Evolutionary conservation across 192 early-diverging fungal genomes (phyloP).

Genomic region (Polychytrium aggregatum): DNA sequence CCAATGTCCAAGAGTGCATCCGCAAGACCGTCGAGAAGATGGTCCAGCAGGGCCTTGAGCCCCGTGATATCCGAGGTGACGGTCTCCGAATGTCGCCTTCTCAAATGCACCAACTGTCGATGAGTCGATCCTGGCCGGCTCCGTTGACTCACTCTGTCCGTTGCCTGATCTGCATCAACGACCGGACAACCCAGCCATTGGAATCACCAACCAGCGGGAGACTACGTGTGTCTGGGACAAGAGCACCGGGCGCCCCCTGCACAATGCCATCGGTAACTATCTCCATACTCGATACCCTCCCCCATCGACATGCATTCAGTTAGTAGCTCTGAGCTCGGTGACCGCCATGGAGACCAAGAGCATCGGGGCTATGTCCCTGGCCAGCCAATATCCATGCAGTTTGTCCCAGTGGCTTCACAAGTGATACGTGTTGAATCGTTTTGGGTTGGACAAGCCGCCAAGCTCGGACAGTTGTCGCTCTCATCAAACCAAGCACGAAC

Average conservation of each 20-base stretch:
- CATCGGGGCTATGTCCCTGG: too few relatives aligned
- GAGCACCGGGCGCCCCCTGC: slow-evolving; percentile 62
- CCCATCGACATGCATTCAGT: slow-evolving; percentile 6
- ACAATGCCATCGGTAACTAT: slow-evolving; percentile 56
- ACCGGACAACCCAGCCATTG: slow-evolving; percentile 42
- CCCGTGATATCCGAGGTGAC: slow-evolving; percentile 18
- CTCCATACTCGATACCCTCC: background rate
- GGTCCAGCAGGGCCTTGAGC: slow-evolving; percentile 41
- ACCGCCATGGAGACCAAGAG: too few relatives aligned
- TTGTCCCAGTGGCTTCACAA: too few relatives aligned
- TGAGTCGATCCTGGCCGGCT: background rate
- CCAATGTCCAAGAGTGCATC: slow-evolving; percentile 57
- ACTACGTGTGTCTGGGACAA: slow-evolving; percentile 86
- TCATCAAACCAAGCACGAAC: too few relatives aligned
- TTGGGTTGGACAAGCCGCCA: too few relatives aligned
- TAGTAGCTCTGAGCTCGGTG: too few relatives aligned
- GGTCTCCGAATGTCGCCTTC: background rate
- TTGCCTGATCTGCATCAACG: too few relatives aligned
- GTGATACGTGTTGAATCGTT: too few relatives aligned
- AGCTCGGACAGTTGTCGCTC: too few relatives aligned
- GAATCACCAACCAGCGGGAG: slow-evolving; percentile 93
- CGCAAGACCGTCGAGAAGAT: slow-evolving; percentile 52
- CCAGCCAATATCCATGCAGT: too few relatives aligned
- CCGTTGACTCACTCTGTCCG: too few relatives aligned
- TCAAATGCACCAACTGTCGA: background rate